Evolutionary conservation across 176 grass and related monocot genomes (phyloP).

Genomic region (Phyllostachys edulis): DNA sequence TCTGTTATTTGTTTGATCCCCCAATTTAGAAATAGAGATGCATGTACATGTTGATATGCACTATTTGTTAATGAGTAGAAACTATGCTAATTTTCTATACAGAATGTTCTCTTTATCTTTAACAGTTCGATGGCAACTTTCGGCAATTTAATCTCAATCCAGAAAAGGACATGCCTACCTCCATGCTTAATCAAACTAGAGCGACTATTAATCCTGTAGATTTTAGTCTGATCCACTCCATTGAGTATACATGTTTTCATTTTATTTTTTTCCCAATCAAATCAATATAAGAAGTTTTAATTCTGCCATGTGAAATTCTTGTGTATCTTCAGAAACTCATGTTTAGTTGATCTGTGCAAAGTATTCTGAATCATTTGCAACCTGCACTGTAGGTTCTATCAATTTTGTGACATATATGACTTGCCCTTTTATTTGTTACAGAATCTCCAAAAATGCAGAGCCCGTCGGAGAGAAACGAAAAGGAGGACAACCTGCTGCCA

Average conservation of each 20-base stretch:
- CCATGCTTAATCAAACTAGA: background rate
- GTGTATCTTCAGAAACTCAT: background rate
- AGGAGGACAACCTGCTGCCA: slow-evolving; percentile 49
- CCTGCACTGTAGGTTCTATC: background rate
- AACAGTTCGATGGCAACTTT: background rate
- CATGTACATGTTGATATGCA: background rate
- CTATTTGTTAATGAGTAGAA: background rate
- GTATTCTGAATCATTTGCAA: slow-evolving; percentile 1
- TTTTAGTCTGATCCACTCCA: slow-evolving; percentile 7
- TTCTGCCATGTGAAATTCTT: background rate
- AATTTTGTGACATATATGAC: background rate
- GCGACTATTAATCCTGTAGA: background rate
- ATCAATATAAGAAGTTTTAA: background rate
- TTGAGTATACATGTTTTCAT: background rate
- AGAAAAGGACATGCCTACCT: background rate
- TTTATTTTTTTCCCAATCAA: background rate
- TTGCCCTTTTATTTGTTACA: slow-evolving; percentile 25
- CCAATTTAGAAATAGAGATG: background rate
- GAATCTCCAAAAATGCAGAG: slow-evolving; percentile 66
- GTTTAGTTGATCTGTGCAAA: background rate
- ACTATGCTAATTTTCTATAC: background rate
- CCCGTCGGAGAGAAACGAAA: slow-evolving; percentile 38
- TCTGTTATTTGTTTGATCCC: slow-evolving; percentile 19
- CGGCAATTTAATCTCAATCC: background rate
- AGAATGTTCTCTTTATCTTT: background rate